These are phyloP conservation scores for Arthrinium puccinioides DNA, from an alignment of 2,329 filamentous ascomycete genomes.

Conservation along the genomic window DNA sequence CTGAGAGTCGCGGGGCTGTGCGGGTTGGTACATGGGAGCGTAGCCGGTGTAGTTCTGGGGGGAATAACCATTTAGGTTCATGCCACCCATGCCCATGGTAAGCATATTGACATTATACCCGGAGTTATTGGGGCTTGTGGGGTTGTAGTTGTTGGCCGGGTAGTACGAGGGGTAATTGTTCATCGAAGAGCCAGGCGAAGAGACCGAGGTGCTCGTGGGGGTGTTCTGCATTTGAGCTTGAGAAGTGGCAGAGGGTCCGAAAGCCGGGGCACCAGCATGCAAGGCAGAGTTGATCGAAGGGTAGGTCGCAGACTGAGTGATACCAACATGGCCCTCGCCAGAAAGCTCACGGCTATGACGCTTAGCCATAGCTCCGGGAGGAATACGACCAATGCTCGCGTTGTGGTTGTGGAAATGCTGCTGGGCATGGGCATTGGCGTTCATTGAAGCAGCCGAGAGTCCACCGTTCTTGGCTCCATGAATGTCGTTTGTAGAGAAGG, in stretches of 20 bases:
- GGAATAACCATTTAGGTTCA: slow-evolving; percentile 52
- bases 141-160: slow-evolving; percentile 25
- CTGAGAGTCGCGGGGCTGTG: slow-evolving; percentile 64
- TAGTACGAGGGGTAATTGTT: slow-evolving; percentile 17
- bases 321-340: slow-evolving; percentile 32
- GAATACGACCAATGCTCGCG: slow-evolving; percentile 73
- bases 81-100: slow-evolving; percentile 60
- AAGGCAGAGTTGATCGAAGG: slow-evolving; percentile 63
- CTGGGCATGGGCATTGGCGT: slow-evolving; percentile 52
- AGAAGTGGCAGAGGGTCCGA: slow-evolving; percentile 55
- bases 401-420: slow-evolving; percentile 71
- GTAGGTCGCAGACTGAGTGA: slow-evolving; percentile 36
- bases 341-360: slow-evolving; percentile 71
- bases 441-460: slow-evolving; percentile 36
- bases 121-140: slow-evolving; percentile 16
- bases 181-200: slow-evolving; percentile 7
- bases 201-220: slow-evolving; percentile 12
- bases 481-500: slow-evolving; percentile 85
- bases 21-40: slow-evolving; percentile 40
- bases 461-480: slow-evolving; percentile 72
- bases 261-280: slow-evolving; percentile 73
- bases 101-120: slow-evolving; percentile 51
- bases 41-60: slow-evolving; percentile 53
- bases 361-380: slow-evolving; percentile 54
- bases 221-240: slow-evolving; percentile 18